A percentile compares a stretch with the other conserved stretches of the same genome.
phyloP scores from a whole-genome alignment of 2,329 filamentous ascomycete genomes.

The Chrysoporthe deuterocubensis region DNA sequence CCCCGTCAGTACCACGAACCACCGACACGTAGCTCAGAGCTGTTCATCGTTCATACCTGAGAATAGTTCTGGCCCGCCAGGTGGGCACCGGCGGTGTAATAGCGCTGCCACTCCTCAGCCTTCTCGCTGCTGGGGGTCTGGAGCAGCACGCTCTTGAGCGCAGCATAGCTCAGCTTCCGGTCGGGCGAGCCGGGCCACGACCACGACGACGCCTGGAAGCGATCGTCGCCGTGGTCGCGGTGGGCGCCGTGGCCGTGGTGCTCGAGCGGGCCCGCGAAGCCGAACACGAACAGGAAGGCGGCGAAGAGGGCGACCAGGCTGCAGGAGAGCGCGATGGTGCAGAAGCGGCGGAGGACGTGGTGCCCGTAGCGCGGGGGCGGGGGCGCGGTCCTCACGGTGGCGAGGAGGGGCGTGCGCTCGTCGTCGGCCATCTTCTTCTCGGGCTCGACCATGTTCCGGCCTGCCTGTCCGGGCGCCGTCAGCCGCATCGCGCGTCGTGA shows the following conservation, averaged over 20 bases:
- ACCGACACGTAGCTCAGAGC: background rate
- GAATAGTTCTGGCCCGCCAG: conserved; percentile 78
- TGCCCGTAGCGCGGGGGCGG: conserved; percentile 61
- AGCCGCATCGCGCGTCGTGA: conserved; percentile 13
- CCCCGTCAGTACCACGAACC: background rate
- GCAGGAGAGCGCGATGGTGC: conserved; percentile 63
- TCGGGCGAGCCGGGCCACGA: conserved; percentile 36
- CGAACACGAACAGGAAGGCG: conserved; percentile 48
- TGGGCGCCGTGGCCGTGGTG: conserved; percentile 35
- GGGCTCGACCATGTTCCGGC: conserved; percentile 28
- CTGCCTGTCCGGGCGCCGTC: conserved; percentile 15
- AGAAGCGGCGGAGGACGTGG: conserved; percentile 66
- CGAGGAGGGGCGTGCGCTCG: conserved; percentile 71
- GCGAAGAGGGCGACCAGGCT: conserved; percentile 56
- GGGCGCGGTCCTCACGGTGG: conserved; percentile 61
- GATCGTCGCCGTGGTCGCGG: no score
- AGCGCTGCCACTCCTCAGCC: conserved; percentile 73
- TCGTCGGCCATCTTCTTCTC: conserved; percentile 52
- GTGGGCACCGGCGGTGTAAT: conserved; percentile 78
- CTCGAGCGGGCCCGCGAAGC: conserved; percentile 42
- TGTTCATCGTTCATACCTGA: conserved; percentile 50
- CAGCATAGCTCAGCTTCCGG: conserved; percentile 47
- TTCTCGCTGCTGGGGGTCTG: conserved; percentile 61
- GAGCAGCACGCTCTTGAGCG: conserved; percentile 61
- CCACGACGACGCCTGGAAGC: conserved; percentile 32